Conservation (phyloP, 345 rosid genomes). For the Gossypium ekmanianum region DNA sequence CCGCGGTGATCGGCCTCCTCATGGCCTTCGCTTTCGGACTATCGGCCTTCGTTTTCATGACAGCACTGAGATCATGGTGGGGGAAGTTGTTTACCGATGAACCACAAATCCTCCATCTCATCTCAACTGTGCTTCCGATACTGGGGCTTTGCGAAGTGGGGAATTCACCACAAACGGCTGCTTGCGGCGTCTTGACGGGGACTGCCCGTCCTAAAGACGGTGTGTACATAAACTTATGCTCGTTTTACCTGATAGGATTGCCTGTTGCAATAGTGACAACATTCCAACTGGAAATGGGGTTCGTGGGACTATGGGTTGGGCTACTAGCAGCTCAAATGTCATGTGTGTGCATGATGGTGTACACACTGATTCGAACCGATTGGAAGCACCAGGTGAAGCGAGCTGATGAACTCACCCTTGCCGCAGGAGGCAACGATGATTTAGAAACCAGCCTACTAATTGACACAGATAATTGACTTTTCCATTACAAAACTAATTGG, state of each 20-base stretch:
- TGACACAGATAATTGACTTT: slow-evolving; percentile 19
- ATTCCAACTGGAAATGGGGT: slow-evolving; percentile 56
- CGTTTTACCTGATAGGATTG: slow-evolving; percentile 74
- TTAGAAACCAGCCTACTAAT: slow-evolving; percentile 46
- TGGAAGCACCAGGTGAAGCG: slow-evolving; percentile 81
- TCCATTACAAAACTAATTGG: neutral
- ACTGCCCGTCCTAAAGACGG: slow-evolving; percentile 83
- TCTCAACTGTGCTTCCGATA: slow-evolving; percentile 60
- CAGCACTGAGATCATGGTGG: slow-evolving; percentile 56
- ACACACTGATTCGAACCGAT: slow-evolving; percentile 59
- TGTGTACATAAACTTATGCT: slow-evolving; percentile 65
- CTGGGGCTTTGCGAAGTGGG: slow-evolving; percentile 75
- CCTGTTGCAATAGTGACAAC: slow-evolving; percentile 58
- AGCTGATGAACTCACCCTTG: slow-evolving; percentile 63
- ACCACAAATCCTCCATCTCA: slow-evolving; percentile 53
- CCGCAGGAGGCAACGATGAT: slow-evolving; percentile 33
- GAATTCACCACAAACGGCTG: slow-evolving; percentile 82
- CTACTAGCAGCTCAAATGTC: slow-evolving; percentile 61
- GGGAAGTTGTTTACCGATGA: slow-evolving; percentile 71
- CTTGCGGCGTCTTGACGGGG: slow-evolving; percentile 80
- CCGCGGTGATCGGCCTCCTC: slow-evolving; percentile 53
- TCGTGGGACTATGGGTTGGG: slow-evolving; percentile 70
- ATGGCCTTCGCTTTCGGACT: slow-evolving; percentile 60
- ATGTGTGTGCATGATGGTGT: slow-evolving; percentile 65
- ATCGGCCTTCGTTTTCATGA: slow-evolving; percentile 45